Evolutionary conservation across 2,329 filamentous ascomycete species (phyloP).

Genomic region (Elsinoe necatrix): DNA sequence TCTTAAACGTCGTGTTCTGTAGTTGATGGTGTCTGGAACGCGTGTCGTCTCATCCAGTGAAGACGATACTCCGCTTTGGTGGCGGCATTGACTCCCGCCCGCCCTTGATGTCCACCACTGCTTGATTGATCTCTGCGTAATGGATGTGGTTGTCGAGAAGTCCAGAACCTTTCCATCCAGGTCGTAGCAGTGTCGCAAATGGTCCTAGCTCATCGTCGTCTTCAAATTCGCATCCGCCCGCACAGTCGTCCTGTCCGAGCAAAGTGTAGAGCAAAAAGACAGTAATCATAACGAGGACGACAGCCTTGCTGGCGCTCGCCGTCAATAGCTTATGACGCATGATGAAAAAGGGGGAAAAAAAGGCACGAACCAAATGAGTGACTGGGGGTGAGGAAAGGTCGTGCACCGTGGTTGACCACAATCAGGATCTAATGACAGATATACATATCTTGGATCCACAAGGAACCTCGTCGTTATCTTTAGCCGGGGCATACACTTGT

Average conservation of each 20-base stretch:
- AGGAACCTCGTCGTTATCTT: neutral
- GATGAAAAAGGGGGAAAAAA: too few species aligned
- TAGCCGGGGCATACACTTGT: neutral
- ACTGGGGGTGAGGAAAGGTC: neutral
- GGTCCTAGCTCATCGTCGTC: constrained; percentile 4
- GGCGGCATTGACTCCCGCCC: constrained; percentile 1
- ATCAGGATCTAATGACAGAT: neutral
- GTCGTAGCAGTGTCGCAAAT: neutral
- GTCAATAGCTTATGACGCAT: constrained; percentile 4
- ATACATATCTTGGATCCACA: constrained; percentile 4
- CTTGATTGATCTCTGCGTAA: constrained; percentile 6
- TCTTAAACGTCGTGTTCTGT: too few species aligned
- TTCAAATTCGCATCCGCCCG: constrained; percentile 1
- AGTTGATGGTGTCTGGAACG: neutral
- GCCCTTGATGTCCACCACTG: constrained; percentile 4
- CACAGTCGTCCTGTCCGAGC: neutral
- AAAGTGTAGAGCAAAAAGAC: constrained; percentile 1
- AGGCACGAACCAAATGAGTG: neutral
- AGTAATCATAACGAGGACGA: neutral
- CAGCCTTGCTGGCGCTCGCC: constrained; percentile 1
- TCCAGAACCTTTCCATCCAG: constrained; percentile 3
- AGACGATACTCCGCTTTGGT: neutral
- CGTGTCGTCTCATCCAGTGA: neutral
- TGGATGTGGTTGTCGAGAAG: constrained; percentile 1
- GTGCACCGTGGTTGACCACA: neutral